phyloP scores from a whole-genome alignment of 768 basidiomycete genomes.

The Wakefieldia striispora region DNA sequence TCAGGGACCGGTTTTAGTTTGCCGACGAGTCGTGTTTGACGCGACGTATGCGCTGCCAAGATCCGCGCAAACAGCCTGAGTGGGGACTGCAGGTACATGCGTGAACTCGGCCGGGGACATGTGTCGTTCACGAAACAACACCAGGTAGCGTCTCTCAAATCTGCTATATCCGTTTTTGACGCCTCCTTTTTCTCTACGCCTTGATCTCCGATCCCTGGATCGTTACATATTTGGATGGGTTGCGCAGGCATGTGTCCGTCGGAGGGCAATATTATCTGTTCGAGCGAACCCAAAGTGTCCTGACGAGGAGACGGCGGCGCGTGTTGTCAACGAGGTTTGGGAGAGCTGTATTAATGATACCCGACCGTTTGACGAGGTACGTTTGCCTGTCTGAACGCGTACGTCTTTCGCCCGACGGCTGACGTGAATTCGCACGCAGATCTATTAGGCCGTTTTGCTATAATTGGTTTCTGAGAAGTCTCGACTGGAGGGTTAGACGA shows the following conservation, averaged over 20 bases:
- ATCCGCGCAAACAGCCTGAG: slow-evolving; percentile 93
- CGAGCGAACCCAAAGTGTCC: slow-evolving; percentile 77
- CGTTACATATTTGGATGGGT: slow-evolving; percentile 5
- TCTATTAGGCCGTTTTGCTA: slow-evolving; percentile 26
- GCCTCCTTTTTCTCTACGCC: slow-evolving; percentile 2
- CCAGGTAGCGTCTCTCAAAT: slow-evolving; percentile 54
- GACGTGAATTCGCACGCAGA: slow-evolving; percentile 27
- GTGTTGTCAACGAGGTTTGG: slow-evolving; percentile 95
- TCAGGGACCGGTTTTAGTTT: background rate
- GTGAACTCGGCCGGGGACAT: slow-evolving; percentile 78
- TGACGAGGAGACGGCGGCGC: slow-evolving; percentile 72
- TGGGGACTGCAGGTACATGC: slow-evolving; percentile 86
- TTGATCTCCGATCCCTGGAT: slow-evolving; percentile 2
- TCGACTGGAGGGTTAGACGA: background rate
- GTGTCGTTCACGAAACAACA: slow-evolving; percentile 89
- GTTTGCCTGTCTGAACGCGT: background rate
- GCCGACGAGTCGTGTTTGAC: background rate
- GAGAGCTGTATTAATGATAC: slow-evolving; percentile 96
- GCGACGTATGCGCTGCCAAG: slow-evolving; percentile 40
- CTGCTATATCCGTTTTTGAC: slow-evolving; percentile 11
- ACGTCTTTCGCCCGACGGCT: background rate
- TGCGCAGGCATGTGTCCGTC: slow-evolving; percentile 80
- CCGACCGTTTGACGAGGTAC: slow-evolving; percentile 94
- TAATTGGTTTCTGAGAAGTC: background rate
- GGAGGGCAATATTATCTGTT: slow-evolving; percentile 83